Evolutionary conservation across 2,329 filamentous ascomycete genomes (phyloP).

Genomic region (Aspergillus fijiensis): DNA sequence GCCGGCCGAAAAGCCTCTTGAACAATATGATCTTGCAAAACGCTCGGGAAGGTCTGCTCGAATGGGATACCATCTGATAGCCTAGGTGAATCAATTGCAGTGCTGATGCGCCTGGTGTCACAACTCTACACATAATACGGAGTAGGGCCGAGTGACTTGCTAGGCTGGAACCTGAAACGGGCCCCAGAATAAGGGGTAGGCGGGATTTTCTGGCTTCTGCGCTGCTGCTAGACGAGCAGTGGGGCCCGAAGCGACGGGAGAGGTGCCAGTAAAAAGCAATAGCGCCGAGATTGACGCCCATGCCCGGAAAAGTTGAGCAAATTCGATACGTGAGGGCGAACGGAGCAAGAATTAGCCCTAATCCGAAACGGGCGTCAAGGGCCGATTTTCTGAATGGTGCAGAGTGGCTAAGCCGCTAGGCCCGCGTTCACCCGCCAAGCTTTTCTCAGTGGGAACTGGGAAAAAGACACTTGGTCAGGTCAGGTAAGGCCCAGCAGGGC

Average conservation of each 20-base stretch:
- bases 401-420: neutral
- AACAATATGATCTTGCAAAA: neutral
- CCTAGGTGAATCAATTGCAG: neutral
- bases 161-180: neutral
- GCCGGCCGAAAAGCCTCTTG: neutral
- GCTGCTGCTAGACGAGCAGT: neutral
- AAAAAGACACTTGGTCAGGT: neutral
- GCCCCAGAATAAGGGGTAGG: neutral
- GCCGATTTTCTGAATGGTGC: neutral
- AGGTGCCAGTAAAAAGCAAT: neutral
- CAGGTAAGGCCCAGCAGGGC: neutral
- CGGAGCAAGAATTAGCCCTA: neutral
- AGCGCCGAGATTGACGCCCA: neutral
- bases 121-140: neutral
- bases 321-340: neutral
- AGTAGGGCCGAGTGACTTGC: neutral
- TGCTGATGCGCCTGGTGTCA: conserved; percentile 2
- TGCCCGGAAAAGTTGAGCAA: neutral
- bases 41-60: neutral
- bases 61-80: neutral
- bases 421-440: neutral
- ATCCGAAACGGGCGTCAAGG: neutral
- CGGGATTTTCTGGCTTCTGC: neutral
- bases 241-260: neutral
- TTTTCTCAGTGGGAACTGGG: neutral